Evolutionary conservation across 768 basidiomycete genomes (phyloP), one percentile per base, ranked within the genome.

Genomic region (Boletus subcaerulescens): DNA sequence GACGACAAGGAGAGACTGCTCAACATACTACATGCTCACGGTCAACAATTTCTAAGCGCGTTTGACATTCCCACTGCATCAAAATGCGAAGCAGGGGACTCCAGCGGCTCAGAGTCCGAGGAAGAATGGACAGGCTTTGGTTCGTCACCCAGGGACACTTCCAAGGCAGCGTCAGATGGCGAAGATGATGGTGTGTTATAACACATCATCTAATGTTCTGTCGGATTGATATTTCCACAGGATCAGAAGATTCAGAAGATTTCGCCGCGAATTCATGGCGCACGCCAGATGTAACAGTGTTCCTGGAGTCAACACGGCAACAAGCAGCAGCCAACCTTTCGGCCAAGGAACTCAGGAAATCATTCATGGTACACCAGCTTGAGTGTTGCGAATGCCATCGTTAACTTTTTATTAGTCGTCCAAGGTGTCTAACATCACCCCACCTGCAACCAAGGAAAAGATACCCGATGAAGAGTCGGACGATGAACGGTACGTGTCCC

Each of bases 281-380:
- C 10, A 59, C 62, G 45, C 74, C 77, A 24, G 74, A 80, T 50
- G 77, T 89, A 15, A 76, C 86, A 1, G 76, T 89, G 1, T 91
- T 89, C 68, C 68, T 71, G 10, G 81, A 81, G 53, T 60, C 60
- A 35, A 62, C 56, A 50, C 66, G 22, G 58, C 68, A 57, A 48
- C 48, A 35, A 42, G 51, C 60, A 29, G 62, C 69, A n/a, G 26
- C 52, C 1, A 32, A 46, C 14, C 50, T 51, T 45, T 59, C 65
- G 3, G 55, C 65, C 18, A 82, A 76, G 67, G 70, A 74, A 4
- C 77, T 80, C 44, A 79, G 74, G 69, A 89, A 80, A 64, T 77
- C 85, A 0, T 92, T 93, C 65, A 91, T 93, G 90, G 91, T 90
- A 63, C 65, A 49, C 12, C 18, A 44, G 1, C n/a, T 35, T 45